Evolutionary conservation across 2,329 filamentous ascomycete genomes (phyloP), one percentile per base, ranked within the genome.

Genomic region (Periglandula ipomoeae): DNA sequence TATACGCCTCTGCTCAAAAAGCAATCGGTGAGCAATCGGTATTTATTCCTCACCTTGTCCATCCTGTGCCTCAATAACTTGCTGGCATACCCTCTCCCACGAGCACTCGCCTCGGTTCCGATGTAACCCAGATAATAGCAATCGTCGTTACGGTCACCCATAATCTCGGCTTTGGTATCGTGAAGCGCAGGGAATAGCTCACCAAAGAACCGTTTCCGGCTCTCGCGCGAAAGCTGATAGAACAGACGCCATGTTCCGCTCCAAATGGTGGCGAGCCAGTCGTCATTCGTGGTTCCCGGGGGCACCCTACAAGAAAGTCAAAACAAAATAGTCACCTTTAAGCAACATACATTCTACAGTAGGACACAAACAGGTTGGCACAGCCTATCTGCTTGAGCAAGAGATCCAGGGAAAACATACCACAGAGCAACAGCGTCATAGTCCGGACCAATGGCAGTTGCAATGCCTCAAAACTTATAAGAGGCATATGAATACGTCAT

Each of bases 71-170:
- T 74, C 54, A 93, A 79, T 53, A 90, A 73, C 67, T 80, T 83
- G 56, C 75, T 75, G 15, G 81, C 85, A 64, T 87, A 87, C 10
- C 88, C 87, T 57, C 82, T 82, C 43, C 86, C 80, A 52, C 84
- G 79, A 4, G 82, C 80, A 52, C 72, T 74, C 30, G 84, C 81
- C 64, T 82, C 85, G 45, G 85, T 89, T 53, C 87, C 88, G 52
- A 94, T 73, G 65, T 91, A 93, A 43, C 89, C 85, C 48, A 94
- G 80, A 64, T 93, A 93, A 75, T 87, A 93, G 61, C 78, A 82
- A 52, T 85, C 73, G 56, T 72, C 64, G 61, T 88, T 83, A 45
- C 81, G 75, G 35, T 76, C 72, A 20, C 84, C 83, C 65, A 93
- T 76, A 52, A 86, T 74, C 52, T 79, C 73, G 52, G 74, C 70